Evolutionary conservation across 169 alveolate genomes (phyloP).

Genomic region (Cyclospora cayetanensis): DNA sequence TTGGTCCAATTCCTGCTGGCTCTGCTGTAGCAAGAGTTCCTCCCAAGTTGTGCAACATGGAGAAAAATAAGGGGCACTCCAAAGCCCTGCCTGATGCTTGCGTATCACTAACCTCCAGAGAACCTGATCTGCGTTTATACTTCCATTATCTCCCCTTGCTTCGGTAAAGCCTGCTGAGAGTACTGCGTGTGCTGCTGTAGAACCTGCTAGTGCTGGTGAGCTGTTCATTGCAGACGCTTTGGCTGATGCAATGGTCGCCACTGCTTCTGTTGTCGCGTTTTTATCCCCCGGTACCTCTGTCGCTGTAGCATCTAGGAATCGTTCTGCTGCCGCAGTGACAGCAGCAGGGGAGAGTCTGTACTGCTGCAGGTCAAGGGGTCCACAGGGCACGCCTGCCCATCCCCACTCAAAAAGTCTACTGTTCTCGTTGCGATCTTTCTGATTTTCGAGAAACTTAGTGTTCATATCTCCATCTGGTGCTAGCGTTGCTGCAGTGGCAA

Average conservation of each 20-base stretch:
- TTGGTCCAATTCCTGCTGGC: background rate
- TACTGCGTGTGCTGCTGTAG: background rate
- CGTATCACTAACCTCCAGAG: no score
- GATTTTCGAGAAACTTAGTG: no score
- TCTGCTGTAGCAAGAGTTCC: background rate
- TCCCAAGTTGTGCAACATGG: no score
- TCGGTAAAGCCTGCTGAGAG: background rate
- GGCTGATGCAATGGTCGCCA: no score
- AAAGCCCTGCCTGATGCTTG: no score
- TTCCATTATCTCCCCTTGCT: no score
- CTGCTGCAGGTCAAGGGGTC: constrained; percentile 6
- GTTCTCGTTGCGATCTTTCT: background rate
- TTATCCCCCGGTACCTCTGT: background rate
- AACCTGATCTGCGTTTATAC: no score
- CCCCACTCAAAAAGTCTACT: background rate
- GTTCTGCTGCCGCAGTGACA: background rate
- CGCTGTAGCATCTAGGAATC: background rate
- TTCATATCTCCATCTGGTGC: background rate
- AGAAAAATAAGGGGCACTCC: no score
- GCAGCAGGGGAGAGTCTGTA: background rate
- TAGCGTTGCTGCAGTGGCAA: background rate
- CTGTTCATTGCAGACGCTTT: no score
- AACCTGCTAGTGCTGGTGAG: background rate
- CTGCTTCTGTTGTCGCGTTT: background rate
- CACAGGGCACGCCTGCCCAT: background rate